Evolutionary conservation across 2,329 filamentous ascomycete species (phyloP).

Genomic region (Colletotrichum filicis): DNA sequence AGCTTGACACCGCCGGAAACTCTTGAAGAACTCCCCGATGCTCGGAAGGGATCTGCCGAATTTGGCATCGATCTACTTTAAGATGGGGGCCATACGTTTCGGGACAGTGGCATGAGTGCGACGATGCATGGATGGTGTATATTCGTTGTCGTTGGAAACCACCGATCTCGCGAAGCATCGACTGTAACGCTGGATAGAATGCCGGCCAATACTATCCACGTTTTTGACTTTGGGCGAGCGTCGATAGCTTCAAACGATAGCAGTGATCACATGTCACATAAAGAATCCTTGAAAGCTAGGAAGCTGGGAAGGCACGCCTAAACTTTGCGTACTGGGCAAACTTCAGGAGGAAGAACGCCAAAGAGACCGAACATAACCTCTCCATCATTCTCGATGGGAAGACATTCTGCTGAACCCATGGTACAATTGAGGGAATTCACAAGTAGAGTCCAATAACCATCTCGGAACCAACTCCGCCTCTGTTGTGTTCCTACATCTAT

Average conservation of each 20-base stretch:
- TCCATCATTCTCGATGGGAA: neutral
- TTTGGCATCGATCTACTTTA: conserved; percentile 12
- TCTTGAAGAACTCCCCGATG: neutral
- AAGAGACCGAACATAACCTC: neutral
- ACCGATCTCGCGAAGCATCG: conserved; percentile 8
- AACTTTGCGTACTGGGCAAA: neutral
- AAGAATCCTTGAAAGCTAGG: neutral
- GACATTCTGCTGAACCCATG: neutral
- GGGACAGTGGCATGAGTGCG: conserved; percentile 17
- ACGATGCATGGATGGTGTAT: neutral
- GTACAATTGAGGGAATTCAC: neutral
- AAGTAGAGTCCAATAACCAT: neutral
- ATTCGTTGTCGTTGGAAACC: neutral
- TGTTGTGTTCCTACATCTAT: too few relatives aligned
- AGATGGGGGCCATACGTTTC: conserved; percentile 8
- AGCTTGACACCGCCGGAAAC: conserved; percentile 19
- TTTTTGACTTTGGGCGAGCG: neutral
- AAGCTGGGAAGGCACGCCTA: neutral
- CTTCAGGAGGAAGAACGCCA: neutral
- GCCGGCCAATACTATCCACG: neutral
- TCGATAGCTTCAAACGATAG: neutral
- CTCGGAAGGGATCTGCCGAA: conserved; percentile 12
- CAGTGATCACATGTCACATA: neutral
- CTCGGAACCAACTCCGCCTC: neutral
- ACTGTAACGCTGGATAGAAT: neutral